Percentiles rank a stretch among this genome's conserved stretches.
phyloP scores from a whole-genome alignment of 2,329 filamentous ascomycete genomes.

The Hypoxylon sp. region DNA sequence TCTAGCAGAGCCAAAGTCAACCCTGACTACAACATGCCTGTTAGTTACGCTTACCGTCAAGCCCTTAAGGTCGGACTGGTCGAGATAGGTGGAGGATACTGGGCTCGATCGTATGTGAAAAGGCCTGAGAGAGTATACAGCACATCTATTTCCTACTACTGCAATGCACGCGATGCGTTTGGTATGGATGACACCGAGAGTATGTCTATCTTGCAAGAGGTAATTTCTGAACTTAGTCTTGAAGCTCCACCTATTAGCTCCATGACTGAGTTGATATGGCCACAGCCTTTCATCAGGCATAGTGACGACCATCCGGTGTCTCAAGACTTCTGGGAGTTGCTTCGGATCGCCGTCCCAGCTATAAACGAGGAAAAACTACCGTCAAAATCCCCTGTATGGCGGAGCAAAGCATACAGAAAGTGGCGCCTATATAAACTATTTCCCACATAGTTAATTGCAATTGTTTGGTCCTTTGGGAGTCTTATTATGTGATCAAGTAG shows the following conservation, averaged over 20 bases:
- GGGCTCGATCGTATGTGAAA: background rate
- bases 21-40: constrained; percentile 67
- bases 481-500: no score
- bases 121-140: background rate
- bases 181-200: constrained; percentile 24
- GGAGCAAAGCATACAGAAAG: background rate
- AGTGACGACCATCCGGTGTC: background rate
- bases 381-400: background rate
- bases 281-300: background rate
- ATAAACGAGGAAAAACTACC: background rate
- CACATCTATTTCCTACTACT: constrained; percentile 29
- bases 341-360: background rate
- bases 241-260: background rate
- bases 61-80: constrained; percentile 70
- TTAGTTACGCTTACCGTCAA: constrained; percentile 83
- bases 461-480: background rate
- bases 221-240: background rate
- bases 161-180: constrained; percentile 36
- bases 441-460: background rate
- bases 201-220: constrained; percentile 18
- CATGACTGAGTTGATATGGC: background rate
- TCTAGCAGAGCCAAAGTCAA: constrained; percentile 56
- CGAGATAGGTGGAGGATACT: constrained; percentile 28
- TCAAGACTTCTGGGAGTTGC: background rate
- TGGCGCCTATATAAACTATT: background rate